Conservation (phyloP, 371 early-diverging fungal genomes). For the Mortierella sp. region DNA sequence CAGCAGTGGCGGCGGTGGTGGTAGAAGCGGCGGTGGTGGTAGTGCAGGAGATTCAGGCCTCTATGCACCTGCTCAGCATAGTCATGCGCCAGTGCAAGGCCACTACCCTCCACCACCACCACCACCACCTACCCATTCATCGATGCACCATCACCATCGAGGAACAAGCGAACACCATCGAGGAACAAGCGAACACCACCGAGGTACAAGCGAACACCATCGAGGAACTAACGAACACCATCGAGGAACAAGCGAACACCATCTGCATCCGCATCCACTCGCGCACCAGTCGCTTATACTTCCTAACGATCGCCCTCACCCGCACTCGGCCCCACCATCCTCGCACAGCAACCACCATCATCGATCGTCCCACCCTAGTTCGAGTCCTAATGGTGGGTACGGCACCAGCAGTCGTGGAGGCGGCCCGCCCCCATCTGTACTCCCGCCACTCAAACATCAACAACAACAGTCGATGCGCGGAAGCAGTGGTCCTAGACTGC, state of each 20-base stretch:
- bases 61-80: constrained; percentile 14
- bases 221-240: background rate
- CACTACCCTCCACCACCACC: constrained; percentile 22
- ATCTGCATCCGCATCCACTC: constrained; percentile 13
- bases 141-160: constrained; percentile 16
- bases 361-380: background rate
- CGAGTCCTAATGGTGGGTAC: constrained; percentile 4
- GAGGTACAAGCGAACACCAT: constrained; percentile 10
- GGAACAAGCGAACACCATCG: constrained; percentile 16
- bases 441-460: constrained; percentile 13
- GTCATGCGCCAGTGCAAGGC: constrained; percentile 3
- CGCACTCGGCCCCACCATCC: background rate
- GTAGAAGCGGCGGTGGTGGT: background rate
- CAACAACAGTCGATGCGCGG: background rate
- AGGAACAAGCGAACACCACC: constrained; percentile 10
- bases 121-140: background rate
- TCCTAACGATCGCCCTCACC: background rate
- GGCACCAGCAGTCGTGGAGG: background rate
- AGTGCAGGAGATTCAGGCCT: background rate
- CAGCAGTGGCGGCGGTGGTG: background rate
- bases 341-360: background rate
- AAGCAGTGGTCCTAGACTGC: background rate
- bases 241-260: constrained; percentile 8
- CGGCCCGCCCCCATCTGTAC: constrained; percentile 4
- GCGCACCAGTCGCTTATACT: background rate